Percentiles rank a stretch among this genome's conserved stretches.
phyloP scores from a whole-genome alignment of 1,284 basidiomycete genomes.

The Sporisorium sorghi region DNA sequence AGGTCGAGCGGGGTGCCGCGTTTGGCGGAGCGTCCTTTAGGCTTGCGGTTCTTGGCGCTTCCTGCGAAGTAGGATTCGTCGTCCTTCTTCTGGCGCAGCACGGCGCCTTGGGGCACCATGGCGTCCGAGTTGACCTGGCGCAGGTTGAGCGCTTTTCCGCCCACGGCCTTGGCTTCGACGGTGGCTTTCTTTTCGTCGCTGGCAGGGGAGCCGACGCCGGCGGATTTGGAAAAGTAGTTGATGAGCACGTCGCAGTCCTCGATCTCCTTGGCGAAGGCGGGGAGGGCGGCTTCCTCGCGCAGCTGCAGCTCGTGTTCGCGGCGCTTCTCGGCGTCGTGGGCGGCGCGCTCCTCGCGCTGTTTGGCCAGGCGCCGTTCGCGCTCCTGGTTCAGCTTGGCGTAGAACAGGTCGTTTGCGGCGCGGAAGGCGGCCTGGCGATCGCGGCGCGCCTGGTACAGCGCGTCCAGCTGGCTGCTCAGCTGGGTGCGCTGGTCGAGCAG shows the following conservation, averaged over 20 bases:
- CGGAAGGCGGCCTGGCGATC: conserved; percentile 71
- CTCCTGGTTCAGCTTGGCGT: conserved; percentile 60
- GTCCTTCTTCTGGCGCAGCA: conserved; percentile 79
- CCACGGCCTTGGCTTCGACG: conserved; percentile 69
- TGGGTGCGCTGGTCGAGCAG: conserved; percentile 88
- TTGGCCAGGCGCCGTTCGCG: conserved; percentile 78
- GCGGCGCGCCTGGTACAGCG: conserved; percentile 82
- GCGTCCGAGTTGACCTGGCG: conserved; percentile 81
- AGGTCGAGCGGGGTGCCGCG: conserved; percentile 55
- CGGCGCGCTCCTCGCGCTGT: conserved; percentile 81
- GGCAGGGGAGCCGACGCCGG: conserved; percentile 72
- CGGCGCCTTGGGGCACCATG: conserved; percentile 74
- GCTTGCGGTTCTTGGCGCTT: conserved; percentile 78
- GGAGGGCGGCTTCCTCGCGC: conserved; percentile 88
- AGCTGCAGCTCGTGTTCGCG: conserved; percentile 83
- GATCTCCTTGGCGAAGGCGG: conserved; percentile 92
- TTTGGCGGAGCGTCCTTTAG: conserved; percentile 63
- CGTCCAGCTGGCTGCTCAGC: conserved; percentile 74
- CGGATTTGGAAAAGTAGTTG: conserved; percentile 77
- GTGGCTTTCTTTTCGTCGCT: conserved; percentile 36
- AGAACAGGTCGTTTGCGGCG: conserved; percentile 63
- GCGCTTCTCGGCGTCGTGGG: conserved; percentile 84
- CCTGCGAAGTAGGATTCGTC: conserved; percentile 86
- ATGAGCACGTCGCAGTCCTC: conserved; percentile 96
- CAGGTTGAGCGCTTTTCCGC: conserved; percentile 79